Evolutionary conservation across 805 yeast species (phyloP), one percentile per base, ranked within the genome.

Genomic region (Spathaspora boniae): DNA sequence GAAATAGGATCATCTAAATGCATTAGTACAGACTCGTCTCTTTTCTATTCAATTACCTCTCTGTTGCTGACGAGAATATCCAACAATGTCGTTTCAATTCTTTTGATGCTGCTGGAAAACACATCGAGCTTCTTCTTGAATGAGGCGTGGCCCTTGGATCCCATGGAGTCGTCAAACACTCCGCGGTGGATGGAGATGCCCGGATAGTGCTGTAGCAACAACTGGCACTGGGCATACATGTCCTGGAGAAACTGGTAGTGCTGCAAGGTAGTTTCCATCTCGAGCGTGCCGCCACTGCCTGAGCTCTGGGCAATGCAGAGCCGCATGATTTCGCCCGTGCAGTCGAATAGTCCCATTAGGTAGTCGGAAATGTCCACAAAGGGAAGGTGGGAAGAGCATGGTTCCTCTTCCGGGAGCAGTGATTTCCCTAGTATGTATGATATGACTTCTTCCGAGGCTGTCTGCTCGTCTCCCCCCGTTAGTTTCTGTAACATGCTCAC

Each of bases 241-340:
- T 31, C 28, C 27, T 51, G 47, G 47, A 52, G 39, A 21, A 48
- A 48, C 22, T 36, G 33, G 17, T 50, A 41, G 20, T 50, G 42
- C 20, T 26, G 20, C 30, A 44, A 29, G 5, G 38, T 38, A 8
- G 37, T 38, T 11, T 33, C 33, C 30, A 37, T 37, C 14, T 50
- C 31, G 23, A 36, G 29, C 4, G 42, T 39, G 15, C 45, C 42
- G 11, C 36, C 12, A 21, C 37, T 29, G 36, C 41, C 39, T 9
- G 37, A 42, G 43, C 55, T 40, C 33, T 60, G 50, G n/a, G 53
- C 38, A 12, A 66, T 60, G 9, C 66, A 54, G 35, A 55, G 60
- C 20, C 68, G 40, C 71, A 66, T 65, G 9, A 66, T 50, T 35
- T 66, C 72, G 1, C 72, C 72, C 0, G 71, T 62, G 31, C 62